Base-by-base conservation (phyloP, 352 stramenopile genomes). In the Peronospora farinosa region DNA sequence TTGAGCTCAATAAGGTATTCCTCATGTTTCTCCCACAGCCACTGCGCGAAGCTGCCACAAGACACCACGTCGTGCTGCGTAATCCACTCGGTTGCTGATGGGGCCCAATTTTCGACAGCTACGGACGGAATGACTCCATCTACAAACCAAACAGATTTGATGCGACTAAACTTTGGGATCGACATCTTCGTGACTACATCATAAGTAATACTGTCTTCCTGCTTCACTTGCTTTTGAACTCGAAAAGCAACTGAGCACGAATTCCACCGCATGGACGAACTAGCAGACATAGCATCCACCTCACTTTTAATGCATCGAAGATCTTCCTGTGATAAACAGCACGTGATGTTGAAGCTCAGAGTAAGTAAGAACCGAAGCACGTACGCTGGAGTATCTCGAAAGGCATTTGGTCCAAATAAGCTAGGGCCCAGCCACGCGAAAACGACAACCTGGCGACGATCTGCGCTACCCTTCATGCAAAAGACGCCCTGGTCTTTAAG, bases 311-410 rank as follows among this genome's bases (percentile, higher is more conserved):
- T 23, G 7, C n/a, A 16, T 12, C 13, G 12, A 16, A 61, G 48
- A 32, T 65, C 62, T 7, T 56, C 40, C 35, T 30, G 15, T 8
- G 45, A 65, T 12, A 70, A 13, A 19, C 52, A 70, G 13, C 57
- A 70, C 0, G 50, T 67, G 31, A 70, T 49, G 13, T 32, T 60
- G 21, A 48, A 46, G 40, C 48, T 63, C 11, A 69, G 9, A 1
- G 57, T 54, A 2, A 60, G 39, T 5, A 67, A 17, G 19, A 84
- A 77, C 2, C 78, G 74, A 17, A 89, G 51, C 15, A 83, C 58
- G 28, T 85, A 86, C n/a, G 74, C 67, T 9, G 75, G 66, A 3
- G 59, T 78, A 23, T 78, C 72, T n/a, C 76, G 71, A 32, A 85
- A 52, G 0, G 49, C 46, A 1, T 66, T 30, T 0, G 60, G 53